These are phyloP conservation scores for Moricandia arvensis DNA, from an alignment of 345 rosid species.

Conservation along the genomic window DNA sequence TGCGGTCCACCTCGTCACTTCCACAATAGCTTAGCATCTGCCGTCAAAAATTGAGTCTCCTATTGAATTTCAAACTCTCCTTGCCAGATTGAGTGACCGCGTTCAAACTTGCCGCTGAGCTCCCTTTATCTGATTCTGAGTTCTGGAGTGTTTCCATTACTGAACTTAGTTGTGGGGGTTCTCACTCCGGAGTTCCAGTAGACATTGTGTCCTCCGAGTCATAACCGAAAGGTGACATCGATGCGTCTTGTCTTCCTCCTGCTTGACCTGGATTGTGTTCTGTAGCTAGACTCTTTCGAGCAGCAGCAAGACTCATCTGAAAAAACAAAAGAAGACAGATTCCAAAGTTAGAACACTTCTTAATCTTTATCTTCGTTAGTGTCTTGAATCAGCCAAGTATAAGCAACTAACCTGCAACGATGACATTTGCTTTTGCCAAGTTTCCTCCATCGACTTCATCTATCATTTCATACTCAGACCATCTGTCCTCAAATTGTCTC, in stretches of 20 bases:
- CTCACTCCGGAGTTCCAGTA: conserved; percentile 58
- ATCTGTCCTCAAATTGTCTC: conserved; percentile 62
- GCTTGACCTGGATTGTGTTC: conserved; percentile 51
- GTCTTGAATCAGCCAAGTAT: background rate
- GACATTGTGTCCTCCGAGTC: conserved; percentile 72
- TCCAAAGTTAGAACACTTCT: conserved; percentile 1
- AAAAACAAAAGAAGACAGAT: conserved; percentile 1
- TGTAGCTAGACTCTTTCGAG: conserved; percentile 64
- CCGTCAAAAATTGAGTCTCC: conserved; percentile 63
- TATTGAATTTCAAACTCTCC: conserved; percentile 83
- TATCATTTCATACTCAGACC: conserved; percentile 79
- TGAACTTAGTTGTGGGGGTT: conserved; percentile 47
- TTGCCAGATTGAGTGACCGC: conserved; percentile 55
- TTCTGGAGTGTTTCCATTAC: conserved; percentile 42
- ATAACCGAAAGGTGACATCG: conserved; percentile 56
- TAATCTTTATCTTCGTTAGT: background rate
- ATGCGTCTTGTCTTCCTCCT: conserved; percentile 52
- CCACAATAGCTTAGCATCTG: conserved; percentile 55
- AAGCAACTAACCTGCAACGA: conserved; percentile 62
- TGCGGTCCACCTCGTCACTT: conserved; percentile 46
- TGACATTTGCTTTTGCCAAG: conserved; percentile 89
- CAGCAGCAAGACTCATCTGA: conserved; percentile 81
- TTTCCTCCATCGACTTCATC: conserved; percentile 95
- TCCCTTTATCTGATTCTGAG: conserved; percentile 54
- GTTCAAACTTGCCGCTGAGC: conserved; percentile 51